Percentiles rank a stretch among this genome's conserved stretches.
These are phyloP conservation scores for Pyrus hybrid DNA, from an alignment of 331 rosid genomes.

Conservation along the genomic window DNA sequence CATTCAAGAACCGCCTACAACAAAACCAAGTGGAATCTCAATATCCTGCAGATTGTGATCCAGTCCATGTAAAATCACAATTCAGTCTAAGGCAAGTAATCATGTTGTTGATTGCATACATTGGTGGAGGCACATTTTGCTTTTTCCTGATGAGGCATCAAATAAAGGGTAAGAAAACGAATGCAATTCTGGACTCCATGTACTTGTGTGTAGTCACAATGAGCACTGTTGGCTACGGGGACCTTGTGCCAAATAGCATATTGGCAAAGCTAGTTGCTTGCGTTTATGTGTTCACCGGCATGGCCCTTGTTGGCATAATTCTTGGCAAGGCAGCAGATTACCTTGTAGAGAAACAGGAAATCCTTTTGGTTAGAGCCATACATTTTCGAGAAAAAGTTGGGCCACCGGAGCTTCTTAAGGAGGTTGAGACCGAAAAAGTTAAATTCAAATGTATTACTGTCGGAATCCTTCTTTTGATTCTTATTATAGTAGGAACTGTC, in stretches of 20 bases:
- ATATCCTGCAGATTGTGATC: background rate
- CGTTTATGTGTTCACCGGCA: slow-evolving; percentile 62
- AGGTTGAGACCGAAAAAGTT: slow-evolving; percentile 33
- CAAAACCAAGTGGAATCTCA: slow-evolving; percentile 14
- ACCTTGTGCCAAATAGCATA: slow-evolving; percentile 61
- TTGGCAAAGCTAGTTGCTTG: slow-evolving; percentile 68
- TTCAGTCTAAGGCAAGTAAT: slow-evolving; percentile 38
- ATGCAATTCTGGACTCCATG: slow-evolving; percentile 56
- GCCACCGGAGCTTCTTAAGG: slow-evolving; percentile 32
- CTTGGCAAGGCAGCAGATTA: slow-evolving; percentile 78
- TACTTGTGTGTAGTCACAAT: slow-evolving; percentile 85
- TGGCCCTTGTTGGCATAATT: slow-evolving; percentile 57
- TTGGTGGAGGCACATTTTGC: slow-evolving; percentile 61
- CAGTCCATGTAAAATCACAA: slow-evolving; percentile 15
- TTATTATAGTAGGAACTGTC: slow-evolving; percentile 39
- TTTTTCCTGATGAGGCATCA: slow-evolving; percentile 59
- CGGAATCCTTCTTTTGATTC: slow-evolving; percentile 27
- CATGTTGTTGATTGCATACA: slow-evolving; percentile 28
- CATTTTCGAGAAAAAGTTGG: slow-evolving; percentile 17
- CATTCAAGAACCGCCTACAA: slow-evolving; percentile 13
- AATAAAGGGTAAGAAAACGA: slow-evolving; percentile 49
- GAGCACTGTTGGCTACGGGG: slow-evolving; percentile 93
- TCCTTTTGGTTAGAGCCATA: slow-evolving; percentile 43
- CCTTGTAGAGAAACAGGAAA: slow-evolving; percentile 71
- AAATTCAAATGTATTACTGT: slow-evolving; percentile 50